These are phyloP conservation scores for Phaffomyces thermotolerans DNA, from an alignment of 805 yeast genomes.

Conservation along the genomic window DNA sequence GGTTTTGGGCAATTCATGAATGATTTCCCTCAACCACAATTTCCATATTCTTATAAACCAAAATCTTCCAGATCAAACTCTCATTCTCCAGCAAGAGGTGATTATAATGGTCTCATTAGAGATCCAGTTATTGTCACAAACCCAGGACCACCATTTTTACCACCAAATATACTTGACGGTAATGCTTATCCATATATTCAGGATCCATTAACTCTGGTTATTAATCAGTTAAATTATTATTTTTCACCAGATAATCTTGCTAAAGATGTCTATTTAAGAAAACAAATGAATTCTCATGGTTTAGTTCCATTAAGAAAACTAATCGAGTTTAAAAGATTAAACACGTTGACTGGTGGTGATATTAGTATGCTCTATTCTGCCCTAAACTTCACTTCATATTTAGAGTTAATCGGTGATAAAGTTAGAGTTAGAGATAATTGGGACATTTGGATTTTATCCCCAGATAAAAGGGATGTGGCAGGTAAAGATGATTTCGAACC, in stretches of 20 bases:
- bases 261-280: constrained; percentile 75
- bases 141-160: constrained; percentile 6
- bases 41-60: constrained; percentile 4
- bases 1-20: constrained; percentile 9
- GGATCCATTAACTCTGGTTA: constrained; percentile 22
- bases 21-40: constrained; percentile 2
- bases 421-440: constrained; percentile 54
- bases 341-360: constrained; percentile 53
- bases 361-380: constrained; percentile 26
- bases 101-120: background rate
- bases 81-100: constrained; percentile 15
- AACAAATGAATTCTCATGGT: constrained; percentile 72
- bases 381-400: constrained; percentile 12
- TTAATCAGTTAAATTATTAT: constrained; percentile 78
- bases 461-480: constrained; percentile 35
- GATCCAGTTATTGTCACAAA: background rate
- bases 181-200: constrained; percentile 9
- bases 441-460: constrained; percentile 62
- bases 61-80: constrained; percentile 15
- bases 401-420: constrained; percentile 32
- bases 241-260: constrained; percentile 81
- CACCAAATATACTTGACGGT: constrained; percentile 4
- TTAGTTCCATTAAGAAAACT: constrained; percentile 58
- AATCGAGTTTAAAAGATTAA: constrained; percentile 68
- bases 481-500: constrained; percentile 35